Evolutionary conservation across 2,329 filamentous ascomycete genomes (phyloP), one percentile per base, ranked within the genome.

Genomic region (Cladosporium sp.): DNA sequence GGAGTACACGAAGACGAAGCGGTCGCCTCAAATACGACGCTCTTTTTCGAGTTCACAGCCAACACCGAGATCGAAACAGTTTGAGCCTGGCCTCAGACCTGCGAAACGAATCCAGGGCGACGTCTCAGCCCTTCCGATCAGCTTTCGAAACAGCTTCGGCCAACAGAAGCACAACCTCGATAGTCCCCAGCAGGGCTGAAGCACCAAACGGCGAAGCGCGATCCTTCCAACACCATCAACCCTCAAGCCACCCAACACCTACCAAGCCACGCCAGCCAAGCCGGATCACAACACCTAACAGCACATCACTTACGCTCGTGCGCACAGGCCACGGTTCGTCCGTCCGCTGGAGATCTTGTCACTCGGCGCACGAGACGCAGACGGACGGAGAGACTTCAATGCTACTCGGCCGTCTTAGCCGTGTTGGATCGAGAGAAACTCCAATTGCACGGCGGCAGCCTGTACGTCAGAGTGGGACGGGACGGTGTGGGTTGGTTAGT

Each of bases 231-330:
- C 50, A n/a, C 16, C 14, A 28, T 23, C 18, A n/a, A 55, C 52
- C 5, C 16, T 12, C 26, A 29, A 55, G 52, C 52, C 52, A 55
- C 52, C 52, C 52, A 55, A 55, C 52, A 55, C 21, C 40, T 12
- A 55, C 52, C 28, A 33, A 33, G 52, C 52, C 52, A 55, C 52
- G 52, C 52, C 29, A 29, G 52, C 28, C 52, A 55, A 55, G 52
- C 28, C 28, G 16, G 28, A 33, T 55, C 52, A 31, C 18, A 21
- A 55, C 10, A 33, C 49, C 31, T 55, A 14, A 11, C 11, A 5
- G 33, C n/a, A 55, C 52, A 55, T 55, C 52, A 55, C 52, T 55
- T 55, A 55, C 40, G 40, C 40, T 46, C 2, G 40, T n/a, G 40
- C 52, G 52, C 52, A 55, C 52, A 33, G 52, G 31, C 52, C 52